phyloP scores from a whole-genome alignment of 2,329 filamentous ascomycete species.

The Sclerotinia subarctica region DNA sequence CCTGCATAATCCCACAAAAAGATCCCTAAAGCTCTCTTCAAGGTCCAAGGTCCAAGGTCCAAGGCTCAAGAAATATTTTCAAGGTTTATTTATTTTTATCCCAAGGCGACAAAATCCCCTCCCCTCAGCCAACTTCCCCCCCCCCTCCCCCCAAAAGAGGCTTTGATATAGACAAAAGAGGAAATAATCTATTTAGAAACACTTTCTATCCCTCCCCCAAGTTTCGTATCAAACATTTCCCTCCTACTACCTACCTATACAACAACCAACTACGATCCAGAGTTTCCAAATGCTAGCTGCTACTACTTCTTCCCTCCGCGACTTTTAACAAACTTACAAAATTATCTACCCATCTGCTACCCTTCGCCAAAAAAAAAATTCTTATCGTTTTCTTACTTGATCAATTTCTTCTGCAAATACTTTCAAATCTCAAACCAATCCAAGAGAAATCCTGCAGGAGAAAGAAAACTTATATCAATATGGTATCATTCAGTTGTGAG shows the following conservation, averaged over 20 bases:
- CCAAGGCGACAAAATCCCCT: not conserved
- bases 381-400: not conserved
- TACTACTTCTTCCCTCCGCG: not conserved
- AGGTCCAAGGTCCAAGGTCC: not conserved
- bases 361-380: not conserved
- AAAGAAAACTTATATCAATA: conserved; percentile 24
- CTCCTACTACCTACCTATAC: too few relatives aligned
- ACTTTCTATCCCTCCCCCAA: not conserved
- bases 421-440: not conserved
- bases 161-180: not conserved
- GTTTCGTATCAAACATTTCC: not conserved
- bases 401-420: not conserved
- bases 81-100: not conserved
- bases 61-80: not conserved
- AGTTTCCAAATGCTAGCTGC: not conserved
- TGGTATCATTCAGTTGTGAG: conserved; percentile 42
- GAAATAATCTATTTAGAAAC: not conserved
- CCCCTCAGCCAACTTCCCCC: not conserved
- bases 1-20: not conserved
- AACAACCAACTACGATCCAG: not conserved
- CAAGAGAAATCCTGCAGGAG: not conserved
- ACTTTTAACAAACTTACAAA: not conserved
- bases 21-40: not conserved
- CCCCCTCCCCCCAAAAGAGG: not conserved
- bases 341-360: not conserved